Evolutionary conservation across 2,329 filamentous ascomycete genomes (phyloP), one percentile per base, ranked within the genome.

Genomic region (Myriangium duriaei): DNA sequence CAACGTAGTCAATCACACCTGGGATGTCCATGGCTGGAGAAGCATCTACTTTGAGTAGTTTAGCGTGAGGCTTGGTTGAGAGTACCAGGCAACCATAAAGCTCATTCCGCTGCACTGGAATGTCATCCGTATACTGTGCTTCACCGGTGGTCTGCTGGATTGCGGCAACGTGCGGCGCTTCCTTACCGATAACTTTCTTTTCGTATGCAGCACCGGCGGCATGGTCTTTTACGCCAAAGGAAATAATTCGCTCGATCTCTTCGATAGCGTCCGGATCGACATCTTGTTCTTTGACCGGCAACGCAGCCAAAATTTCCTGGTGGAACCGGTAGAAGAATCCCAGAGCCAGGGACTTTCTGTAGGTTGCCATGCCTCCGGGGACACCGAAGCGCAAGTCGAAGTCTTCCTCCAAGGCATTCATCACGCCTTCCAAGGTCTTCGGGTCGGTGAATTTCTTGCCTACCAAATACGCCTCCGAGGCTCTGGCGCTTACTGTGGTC

Each of bases 291-390:
- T 69, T 63, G 9, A 44, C 39, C 9, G 49, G 48, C 1, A 92
- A 56, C 17, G 70, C 69, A 0, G 74, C 69, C 30, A 95, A 67
- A 0, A 88, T 72, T 44, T 96, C 88, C 51, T 96, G 83, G 54
- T 94, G 96, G 60, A 95, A 98, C 28, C 86, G 79, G 60, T 96
- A 96, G 62, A 96, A 96, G 68, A 98, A 93, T 2, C 87, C 79
- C 37, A 96, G 66, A 0, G 91, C 88, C 6, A 98, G 65, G 1
- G 86, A 83, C 56, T 91, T 93, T 17, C 91, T 71, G 54, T 96
- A 98, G 1, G 86, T 93, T 0, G 91, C 88, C 91, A 98, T 98
- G 26, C 91, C 91, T 47, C 91, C 91, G 0, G 88, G 91, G 1
- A 98, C 91, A 37, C 86, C 79, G 51, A 93, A 96, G 4, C 74